Evolutionary conservation across 1,284 basidiomycete genomes (phyloP), one percentile per base, ranked within the genome.

Genomic region (Tylopilus sp.): DNA sequence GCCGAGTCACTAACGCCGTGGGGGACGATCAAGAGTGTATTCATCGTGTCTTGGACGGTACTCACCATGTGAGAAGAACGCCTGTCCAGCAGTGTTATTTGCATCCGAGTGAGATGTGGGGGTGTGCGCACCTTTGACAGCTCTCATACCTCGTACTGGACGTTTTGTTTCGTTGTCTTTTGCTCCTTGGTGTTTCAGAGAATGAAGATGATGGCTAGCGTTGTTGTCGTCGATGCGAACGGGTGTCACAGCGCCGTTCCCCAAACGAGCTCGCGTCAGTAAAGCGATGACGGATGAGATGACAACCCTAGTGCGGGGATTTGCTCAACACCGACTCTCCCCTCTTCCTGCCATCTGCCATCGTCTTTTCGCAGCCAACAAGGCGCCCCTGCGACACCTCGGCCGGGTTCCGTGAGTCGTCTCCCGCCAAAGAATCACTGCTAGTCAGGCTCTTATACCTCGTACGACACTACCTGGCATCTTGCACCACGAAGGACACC

Each of bases 31-130:
- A 44, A 39, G 15, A 26, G 6, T n/a, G n/a, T 19, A 16, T 49
- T 37, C 23, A n/a, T n/a, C n/a, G n/a, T n/a, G n/a, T n/a, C n/a
- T n/a, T n/a, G n/a, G 21, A 45, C 15, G 19, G 46, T 19, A 59
- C 78, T 58, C 55, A 88, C 87, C 87, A 90, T 57, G 82, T 87
- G 46, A 91, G 70, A 55, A 90, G 76, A 44, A 87, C 70, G 35
- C 88, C 86, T 88, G n/a, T n/a, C 47, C 2, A n/a, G 21, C 47
- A 29, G 41, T 44, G 21, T 53, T 41, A 28, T 39, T 46, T 46
- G 19, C 47, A 15, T 31, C 19, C 26, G 35, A 49, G 23, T 25
- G 47, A 51, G 41, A 28, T 25, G 38, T 11, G 41, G 19, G 31
- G 13, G 34, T 26, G 38, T 28, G 59, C 74, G 35, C 50, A 77